These are phyloP conservation scores for Fusarium odoratissimum DNA, from an alignment of 2,329 filamentous ascomycete genomes.

Conservation along the genomic window DNA sequence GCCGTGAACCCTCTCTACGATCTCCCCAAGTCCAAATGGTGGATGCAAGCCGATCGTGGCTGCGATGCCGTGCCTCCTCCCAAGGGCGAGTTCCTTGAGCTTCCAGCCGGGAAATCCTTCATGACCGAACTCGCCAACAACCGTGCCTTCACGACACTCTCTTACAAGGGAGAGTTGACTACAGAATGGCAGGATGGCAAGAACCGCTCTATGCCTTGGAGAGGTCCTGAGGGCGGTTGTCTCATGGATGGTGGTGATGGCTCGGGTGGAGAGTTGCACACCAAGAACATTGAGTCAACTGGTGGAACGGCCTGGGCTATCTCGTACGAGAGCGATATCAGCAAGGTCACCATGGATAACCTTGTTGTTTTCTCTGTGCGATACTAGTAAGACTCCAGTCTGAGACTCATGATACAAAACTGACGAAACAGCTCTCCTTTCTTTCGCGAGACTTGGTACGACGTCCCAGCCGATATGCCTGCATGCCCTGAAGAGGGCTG, in stretches of 20 bases:
- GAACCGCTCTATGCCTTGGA: slow-evolving; percentile 59
- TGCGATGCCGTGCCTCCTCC: slow-evolving; percentile 55
- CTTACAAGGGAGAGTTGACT: slow-evolving; percentile 52
- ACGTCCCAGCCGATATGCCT: slow-evolving; percentile 45
- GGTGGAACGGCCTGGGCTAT: slow-evolving; percentile 63
- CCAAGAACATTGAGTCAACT: slow-evolving; percentile 55
- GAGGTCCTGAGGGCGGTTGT: slow-evolving; percentile 48
- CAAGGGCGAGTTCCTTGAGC: slow-evolving; percentile 51
- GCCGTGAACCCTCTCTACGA: slow-evolving; percentile 60
- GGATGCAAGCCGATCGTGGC: slow-evolving; percentile 62
- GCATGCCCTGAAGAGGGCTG: slow-evolving; percentile 45
- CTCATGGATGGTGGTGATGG: slow-evolving; percentile 48
- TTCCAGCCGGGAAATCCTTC: slow-evolving; percentile 61
- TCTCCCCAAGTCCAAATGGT: slow-evolving; percentile 59
- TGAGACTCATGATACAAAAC: neutral
- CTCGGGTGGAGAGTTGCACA: slow-evolving; percentile 59
- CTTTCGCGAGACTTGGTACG: slow-evolving; percentile 47
- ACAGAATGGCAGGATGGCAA: slow-evolving; percentile 61
- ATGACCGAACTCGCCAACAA: slow-evolving; percentile 63
- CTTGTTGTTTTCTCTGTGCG: slow-evolving; percentile 62
- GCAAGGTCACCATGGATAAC: slow-evolving; percentile 61
- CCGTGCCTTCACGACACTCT: slow-evolving; percentile 60
- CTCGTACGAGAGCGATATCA: slow-evolving; percentile 60
- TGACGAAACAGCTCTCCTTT: slow-evolving; percentile 42
- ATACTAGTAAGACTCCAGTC: slow-evolving; percentile 50